These are phyloP conservation scores for Cucumis cinereus DNA, from an alignment of 306 rosid species.

Conservation along the genomic window DNA sequence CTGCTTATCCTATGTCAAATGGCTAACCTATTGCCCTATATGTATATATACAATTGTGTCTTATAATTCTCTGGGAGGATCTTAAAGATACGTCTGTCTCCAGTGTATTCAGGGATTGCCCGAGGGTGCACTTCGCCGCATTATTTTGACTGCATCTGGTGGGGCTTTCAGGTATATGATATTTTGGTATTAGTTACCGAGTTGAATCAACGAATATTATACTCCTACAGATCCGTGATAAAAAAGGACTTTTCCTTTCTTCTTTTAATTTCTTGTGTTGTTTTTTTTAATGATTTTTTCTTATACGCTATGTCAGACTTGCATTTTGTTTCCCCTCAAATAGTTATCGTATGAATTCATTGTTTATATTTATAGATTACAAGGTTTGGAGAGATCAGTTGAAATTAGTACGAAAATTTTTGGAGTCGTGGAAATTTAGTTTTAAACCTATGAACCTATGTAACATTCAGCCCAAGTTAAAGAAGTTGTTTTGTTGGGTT, in stretches of 20 bases:
- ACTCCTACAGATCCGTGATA: not conserved
- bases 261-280: not conserved
- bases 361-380: not conserved
- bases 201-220: not conserved
- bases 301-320: not conserved
- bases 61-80: slow-evolving; percentile 6
- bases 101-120: slow-evolving; percentile 98
- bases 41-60: not conserved
- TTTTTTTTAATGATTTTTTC: not conserved
- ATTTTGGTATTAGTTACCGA: not conserved
- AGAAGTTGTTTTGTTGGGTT: not conserved
- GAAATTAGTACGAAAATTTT: not conserved
- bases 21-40: not conserved
- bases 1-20: not conserved
- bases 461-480: not conserved
- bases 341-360: not conserved
- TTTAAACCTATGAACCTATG: not conserved
- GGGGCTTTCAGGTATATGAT: slow-evolving; percentile 75
- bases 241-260: not conserved
- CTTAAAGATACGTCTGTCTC: slow-evolving; percentile 19
- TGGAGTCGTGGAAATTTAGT: not conserved
- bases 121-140: slow-evolving; percentile 72
- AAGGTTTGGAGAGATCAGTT: not conserved
- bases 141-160: slow-evolving; percentile 93
- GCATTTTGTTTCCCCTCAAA: not conserved